Evolutionary conservation across 2,329 filamentous ascomycete genomes (phyloP).

Genomic region (Botryotinia convoluta): DNA sequence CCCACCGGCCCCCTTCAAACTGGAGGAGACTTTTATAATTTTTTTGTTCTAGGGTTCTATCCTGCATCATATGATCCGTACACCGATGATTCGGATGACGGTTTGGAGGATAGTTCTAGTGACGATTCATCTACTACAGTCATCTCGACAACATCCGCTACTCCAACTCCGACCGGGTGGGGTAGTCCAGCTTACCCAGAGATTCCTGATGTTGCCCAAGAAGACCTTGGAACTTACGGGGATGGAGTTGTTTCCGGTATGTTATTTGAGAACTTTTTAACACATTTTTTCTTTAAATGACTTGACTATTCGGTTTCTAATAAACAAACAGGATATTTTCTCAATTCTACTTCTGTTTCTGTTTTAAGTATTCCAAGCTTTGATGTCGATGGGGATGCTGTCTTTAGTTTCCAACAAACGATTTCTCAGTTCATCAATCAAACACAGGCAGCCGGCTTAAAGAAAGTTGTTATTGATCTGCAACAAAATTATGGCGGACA

Average conservation of each 20-base stretch:
- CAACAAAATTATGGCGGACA: slow-evolving; percentile 59
- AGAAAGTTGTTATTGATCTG: slow-evolving; percentile 61
- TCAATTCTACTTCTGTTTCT: slow-evolving; percentile 32
- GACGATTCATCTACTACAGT: slow-evolving; percentile 2
- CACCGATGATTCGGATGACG: slow-evolving; percentile 7
- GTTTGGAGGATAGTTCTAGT: neutral
- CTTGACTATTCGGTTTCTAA: neutral
- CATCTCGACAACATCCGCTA: neutral
- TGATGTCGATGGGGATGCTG: slow-evolving; percentile 32
- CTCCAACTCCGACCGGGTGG: slow-evolving; percentile 15
- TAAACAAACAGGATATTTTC: slow-evolving; percentile 28
- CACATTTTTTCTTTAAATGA: neutral
- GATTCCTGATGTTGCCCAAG: slow-evolving; percentile 25
- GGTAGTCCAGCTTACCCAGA: slow-evolving; percentile 25
- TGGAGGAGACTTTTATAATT: slow-evolving; percentile 35
- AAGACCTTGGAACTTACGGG: slow-evolving; percentile 27
- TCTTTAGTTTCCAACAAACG: slow-evolving; percentile 37
- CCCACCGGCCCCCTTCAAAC: slow-evolving; percentile 34
- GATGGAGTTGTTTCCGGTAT: slow-evolving; percentile 27
- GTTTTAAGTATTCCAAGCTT: slow-evolving; percentile 45
- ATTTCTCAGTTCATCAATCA: slow-evolving; percentile 44
- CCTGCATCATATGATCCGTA: slow-evolving; percentile 26
- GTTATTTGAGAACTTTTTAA: neutral
- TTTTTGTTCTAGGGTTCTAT: slow-evolving; percentile 32
- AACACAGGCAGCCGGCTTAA: slow-evolving; percentile 47